phyloP scores from a whole-genome alignment of 1,139 yeast genomes.

The Lodderomyces pseudojiufengensis region DNA sequence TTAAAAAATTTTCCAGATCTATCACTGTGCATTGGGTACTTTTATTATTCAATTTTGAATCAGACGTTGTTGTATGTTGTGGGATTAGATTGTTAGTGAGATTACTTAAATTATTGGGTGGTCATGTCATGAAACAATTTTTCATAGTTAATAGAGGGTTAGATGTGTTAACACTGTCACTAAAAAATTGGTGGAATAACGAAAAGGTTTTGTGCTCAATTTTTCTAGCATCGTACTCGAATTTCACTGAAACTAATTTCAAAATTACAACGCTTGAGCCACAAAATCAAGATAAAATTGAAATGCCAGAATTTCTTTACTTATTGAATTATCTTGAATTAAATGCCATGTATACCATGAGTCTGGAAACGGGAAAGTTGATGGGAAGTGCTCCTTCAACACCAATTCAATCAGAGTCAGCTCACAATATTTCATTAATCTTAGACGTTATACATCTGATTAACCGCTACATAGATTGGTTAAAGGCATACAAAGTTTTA shows the following conservation, averaged over 20 bases:
- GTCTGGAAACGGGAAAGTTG: constrained; percentile 34
- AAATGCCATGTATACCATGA: constrained; percentile 30
- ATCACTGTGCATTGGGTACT: constrained; percentile 66
- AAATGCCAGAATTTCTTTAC: constrained; percentile 37
- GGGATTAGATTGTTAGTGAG: constrained; percentile 50
- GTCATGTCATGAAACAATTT: constrained; percentile 47
- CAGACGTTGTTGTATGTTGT: constrained; percentile 39
- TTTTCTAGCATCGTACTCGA: constrained; percentile 41
- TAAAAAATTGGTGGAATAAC: constrained; percentile 46
- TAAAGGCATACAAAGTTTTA: constrained; percentile 22
- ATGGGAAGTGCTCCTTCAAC: constrained; percentile 35
- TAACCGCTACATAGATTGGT: constrained; percentile 30
- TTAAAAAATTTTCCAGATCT: constrained; percentile 51
- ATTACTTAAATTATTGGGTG: constrained; percentile 45
- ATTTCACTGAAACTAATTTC: neutral
- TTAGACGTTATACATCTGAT: constrained; percentile 35
- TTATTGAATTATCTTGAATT: constrained; percentile 40
- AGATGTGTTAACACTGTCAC: constrained; percentile 44
- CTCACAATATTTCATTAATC: constrained; percentile 22
- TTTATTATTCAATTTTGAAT: constrained; percentile 43
- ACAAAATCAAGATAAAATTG: constrained; percentile 8
- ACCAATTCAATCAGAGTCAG: constrained; percentile 17
- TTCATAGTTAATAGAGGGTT: constrained; percentile 52
- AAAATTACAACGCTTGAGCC: neutral
- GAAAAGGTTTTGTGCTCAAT: constrained; percentile 32